These are phyloP conservation scores for Rhododendron ovatum DNA, from an alignment of 148 eudicot species.

Conservation along the genomic window DNA sequence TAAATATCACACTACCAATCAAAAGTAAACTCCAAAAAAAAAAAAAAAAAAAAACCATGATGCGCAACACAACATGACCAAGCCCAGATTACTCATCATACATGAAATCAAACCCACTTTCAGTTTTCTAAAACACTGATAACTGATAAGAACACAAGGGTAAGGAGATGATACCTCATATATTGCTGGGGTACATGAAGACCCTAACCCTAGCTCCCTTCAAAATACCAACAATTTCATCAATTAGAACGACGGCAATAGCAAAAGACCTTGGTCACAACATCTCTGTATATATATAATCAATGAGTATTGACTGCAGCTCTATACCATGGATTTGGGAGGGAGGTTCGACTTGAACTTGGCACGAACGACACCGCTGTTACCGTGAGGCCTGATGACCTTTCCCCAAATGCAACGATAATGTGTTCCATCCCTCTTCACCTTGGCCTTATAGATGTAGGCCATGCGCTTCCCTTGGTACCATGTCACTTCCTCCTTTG, in stretches of 20 bases:
- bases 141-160: neutral
- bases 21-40: neutral
- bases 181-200: constrained; percentile 53
- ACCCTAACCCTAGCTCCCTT: constrained; percentile 47
- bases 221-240: constrained; percentile 2
- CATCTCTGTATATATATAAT: neutral
- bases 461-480: constrained; percentile 41
- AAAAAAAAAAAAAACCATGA: neutral
- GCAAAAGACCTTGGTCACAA: neutral
- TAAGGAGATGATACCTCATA: constrained; percentile 24
- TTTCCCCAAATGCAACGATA: constrained; percentile 56
- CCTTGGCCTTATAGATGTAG: constrained; percentile 47
- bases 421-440: constrained; percentile 37
- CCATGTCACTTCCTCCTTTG: constrained; percentile 38
- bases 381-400: constrained; percentile 46
- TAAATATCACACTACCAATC: neutral
- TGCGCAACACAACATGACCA: neutral
- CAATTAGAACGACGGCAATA: neutral
- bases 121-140: neutral
- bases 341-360: constrained; percentile 51
- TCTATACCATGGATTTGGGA: constrained; percentile 44
- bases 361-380: constrained; percentile 46
- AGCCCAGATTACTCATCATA: neutral
- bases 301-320: neutral
- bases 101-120: neutral